Evolutionary conservation across 2,329 filamentous ascomycete species (phyloP).

Genomic region (Daldinia sp.): DNA sequence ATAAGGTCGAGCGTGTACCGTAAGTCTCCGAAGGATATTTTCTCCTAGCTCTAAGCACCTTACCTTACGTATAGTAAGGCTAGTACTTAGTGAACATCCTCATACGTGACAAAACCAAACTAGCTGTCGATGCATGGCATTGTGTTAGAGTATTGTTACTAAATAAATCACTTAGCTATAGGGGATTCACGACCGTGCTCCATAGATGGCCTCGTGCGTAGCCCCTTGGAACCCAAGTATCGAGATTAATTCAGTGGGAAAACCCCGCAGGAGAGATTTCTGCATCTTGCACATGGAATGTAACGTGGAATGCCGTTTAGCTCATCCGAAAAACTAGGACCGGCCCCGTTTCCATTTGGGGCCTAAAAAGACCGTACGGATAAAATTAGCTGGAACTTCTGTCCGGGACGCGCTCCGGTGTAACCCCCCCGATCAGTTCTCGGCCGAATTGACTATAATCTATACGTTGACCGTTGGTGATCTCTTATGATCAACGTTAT

Average conservation of each 20-base stretch:
- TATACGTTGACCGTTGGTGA: constrained; percentile 24
- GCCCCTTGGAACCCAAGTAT: neutral
- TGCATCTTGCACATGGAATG: constrained; percentile 32
- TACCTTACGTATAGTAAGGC: neutral
- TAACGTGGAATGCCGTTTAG: constrained; percentile 30
- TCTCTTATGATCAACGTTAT: constrained; percentile 26
- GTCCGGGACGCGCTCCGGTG: constrained; percentile 29
- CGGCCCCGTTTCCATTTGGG: constrained; percentile 33
- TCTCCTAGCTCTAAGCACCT: neutral
- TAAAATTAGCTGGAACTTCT: constrained; percentile 29
- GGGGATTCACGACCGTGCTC: neutral
- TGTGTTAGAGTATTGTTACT: neutral
- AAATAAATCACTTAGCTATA: neutral
- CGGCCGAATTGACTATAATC: constrained; percentile 31
- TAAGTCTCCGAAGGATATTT: neutral
- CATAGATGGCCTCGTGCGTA: neutral
- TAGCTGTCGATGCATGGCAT: neutral
- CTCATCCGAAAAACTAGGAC: constrained; percentile 25
- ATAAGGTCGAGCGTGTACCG: neutral
- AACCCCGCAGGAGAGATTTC: constrained; percentile 15
- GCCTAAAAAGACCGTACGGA: constrained; percentile 20
- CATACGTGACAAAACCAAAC: neutral
- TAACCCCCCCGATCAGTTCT: constrained; percentile 32
- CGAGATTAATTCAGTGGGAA: neutral
- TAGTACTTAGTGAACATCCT: neutral